Base-by-base conservation (phyloP, 495 filamentous ascomycete genomes). In the Lophiotrema nucula region DNA sequence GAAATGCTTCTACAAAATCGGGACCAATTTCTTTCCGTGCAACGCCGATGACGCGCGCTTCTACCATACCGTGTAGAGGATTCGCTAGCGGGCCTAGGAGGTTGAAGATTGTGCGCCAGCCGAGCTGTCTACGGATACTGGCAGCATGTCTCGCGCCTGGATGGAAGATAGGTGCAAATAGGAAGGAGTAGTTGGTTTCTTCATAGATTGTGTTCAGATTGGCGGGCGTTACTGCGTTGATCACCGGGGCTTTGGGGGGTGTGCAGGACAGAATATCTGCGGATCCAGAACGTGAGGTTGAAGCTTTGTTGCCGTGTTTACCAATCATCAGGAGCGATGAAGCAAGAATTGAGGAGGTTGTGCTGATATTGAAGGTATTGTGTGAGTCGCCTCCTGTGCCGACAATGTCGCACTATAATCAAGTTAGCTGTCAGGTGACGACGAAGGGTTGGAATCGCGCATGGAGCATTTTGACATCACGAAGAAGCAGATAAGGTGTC, bases 321-420 rank as follows among this genome's bases (percentile, higher is more conserved):
- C 87, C 88, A 48, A 95, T 78, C 41, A 93, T 75, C 16, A 97
- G 80, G 12, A 90, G 73, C 15, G 88, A 83, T 4, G 91, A 92
- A 53, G 88, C 91, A 41, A 99, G 78, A 66, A 99, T 95, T 4
- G 91, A 95, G 3, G 95, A 82, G 5, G 92, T 95, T 2, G 93
- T 97, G 62, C 85, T 90, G 70, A 99, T 89, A 71, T 99, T 99
- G 83, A 96, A 97, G 18, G 95, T 99, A 70, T 90, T 88, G 77
- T 97, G 90, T 27, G 87, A 86, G 75, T 97, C 93, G 68, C 95
- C 95, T 47, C 95, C 95, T 13, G 95, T 99, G 66, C 95, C 95
- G 42, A 97, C 95, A 66, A 99, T 96, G 71, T 99, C 95, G 72
- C 91, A 92, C 86, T 92, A 58, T 6, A 31, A 4, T 31, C 4